These are phyloP conservation scores for Cyphellophora attinorum DNA, from an alignment of 2,329 filamentous ascomycete species.

Conservation along the genomic window DNA sequence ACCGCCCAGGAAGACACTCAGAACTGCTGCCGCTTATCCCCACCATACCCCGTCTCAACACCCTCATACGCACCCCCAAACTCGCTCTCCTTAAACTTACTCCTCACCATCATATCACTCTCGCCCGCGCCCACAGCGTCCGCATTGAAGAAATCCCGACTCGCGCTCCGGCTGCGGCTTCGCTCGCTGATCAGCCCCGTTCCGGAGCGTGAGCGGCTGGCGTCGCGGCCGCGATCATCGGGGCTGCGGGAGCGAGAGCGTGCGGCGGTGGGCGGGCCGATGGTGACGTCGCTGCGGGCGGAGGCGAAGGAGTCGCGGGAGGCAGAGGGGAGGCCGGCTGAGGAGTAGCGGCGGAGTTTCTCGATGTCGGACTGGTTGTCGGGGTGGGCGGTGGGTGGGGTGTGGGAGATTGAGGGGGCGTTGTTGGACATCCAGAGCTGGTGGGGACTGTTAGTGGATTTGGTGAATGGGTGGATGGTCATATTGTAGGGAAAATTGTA, in stretches of 20 bases:
- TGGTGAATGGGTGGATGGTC: too few species aligned
- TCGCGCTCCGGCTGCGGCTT: too few species aligned
- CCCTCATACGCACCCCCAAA: background rate
- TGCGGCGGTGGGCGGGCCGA: too few species aligned
- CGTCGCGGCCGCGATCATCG: too few species aligned
- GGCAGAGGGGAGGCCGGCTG: background rate
- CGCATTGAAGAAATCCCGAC: background rate
- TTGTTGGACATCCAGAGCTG: background rate
- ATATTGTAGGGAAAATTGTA: too few species aligned
- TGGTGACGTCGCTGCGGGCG: too few species aligned
- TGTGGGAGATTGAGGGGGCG: background rate
- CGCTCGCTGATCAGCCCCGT: too few species aligned
- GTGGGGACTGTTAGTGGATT: background rate
- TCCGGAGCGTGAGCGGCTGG: too few species aligned
- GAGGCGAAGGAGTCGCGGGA: background rate
- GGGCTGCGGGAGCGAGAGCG: too few species aligned
- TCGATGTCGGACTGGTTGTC: background rate
- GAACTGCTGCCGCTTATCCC: too few species aligned
- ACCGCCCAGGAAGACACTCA: too few species aligned
- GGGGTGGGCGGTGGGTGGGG: background rate
- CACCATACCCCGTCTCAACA: background rate
- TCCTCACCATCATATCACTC: background rate
- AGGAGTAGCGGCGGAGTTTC: background rate
- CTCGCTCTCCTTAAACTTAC: background rate
- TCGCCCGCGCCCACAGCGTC: background rate